These are phyloP conservation scores for Erodium moschatum DNA, from an alignment of 441 rosid genomes.

Conservation along the genomic window DNA sequence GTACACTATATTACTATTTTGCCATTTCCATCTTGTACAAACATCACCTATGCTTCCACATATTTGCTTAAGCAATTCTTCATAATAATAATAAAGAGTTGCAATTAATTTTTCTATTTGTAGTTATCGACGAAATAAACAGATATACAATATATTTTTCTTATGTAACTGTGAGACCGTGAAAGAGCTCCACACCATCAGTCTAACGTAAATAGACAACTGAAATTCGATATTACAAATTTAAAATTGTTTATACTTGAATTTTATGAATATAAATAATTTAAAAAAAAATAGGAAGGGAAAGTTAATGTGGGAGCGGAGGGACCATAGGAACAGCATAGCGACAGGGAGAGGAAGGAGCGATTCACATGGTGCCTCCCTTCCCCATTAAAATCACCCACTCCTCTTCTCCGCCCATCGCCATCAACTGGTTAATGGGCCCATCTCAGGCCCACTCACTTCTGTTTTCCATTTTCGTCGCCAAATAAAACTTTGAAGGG, in stretches of 20 bases:
- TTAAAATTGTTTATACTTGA: no score
- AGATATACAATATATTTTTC: no score
- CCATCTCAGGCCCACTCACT: not conserved
- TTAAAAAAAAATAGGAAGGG: not conserved
- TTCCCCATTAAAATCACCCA: not conserved
- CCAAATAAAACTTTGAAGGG: no score
- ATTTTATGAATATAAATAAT: not conserved
- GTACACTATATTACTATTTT: not conserved
- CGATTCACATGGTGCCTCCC: slow-evolving; percentile 8
- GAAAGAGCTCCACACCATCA: no score
- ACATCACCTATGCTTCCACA: not conserved
- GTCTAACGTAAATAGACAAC: no score
- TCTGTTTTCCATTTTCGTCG: not conserved
- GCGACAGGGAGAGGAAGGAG: slow-evolving; percentile 1
- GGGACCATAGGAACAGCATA: slow-evolving; percentile 6
- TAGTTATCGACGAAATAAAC: no score
- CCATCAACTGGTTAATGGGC: not conserved
- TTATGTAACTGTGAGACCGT: no score
- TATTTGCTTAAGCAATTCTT: not conserved
- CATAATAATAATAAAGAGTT: not conserved
- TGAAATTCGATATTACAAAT: no score
- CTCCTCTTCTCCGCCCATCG: not conserved
- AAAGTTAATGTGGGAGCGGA: not conserved
- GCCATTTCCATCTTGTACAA: not conserved
- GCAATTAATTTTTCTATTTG: not conserved